These are phyloP conservation scores for Alternaria brassicicola DNA, from an alignment of 2,329 filamentous ascomycete genomes.

Conservation along the genomic window DNA sequence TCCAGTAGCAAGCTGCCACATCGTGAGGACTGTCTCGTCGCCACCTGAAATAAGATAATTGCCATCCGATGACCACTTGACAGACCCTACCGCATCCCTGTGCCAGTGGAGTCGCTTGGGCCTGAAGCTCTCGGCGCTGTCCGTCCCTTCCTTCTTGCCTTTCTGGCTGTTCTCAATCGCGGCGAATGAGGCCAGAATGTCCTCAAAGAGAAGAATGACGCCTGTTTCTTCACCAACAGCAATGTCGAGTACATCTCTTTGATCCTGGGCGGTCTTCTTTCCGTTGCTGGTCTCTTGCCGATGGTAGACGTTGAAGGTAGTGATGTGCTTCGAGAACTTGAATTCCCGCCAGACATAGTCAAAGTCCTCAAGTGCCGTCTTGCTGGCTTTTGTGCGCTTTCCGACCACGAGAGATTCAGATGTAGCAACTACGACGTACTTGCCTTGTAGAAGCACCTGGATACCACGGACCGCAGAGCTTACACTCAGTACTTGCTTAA, in stretches of 20 bases:
- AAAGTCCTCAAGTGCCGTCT: conserved; percentile 47
- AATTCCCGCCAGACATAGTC: conserved; percentile 62
- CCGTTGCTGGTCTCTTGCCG: conserved; percentile 53
- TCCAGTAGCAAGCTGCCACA: conserved; percentile 92
- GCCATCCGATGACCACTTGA: conserved; percentile 92
- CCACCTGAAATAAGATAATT: conserved; percentile 96
- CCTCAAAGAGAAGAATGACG: conserved; percentile 79
- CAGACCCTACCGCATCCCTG: conserved; percentile 76
- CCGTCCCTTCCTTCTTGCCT: conserved; percentile 25
- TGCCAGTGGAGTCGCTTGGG: conserved; percentile 88
- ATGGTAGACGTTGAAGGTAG: conserved; percentile 41
- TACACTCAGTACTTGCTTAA: conserved; percentile 49
- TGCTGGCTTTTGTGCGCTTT: conserved; percentile 47
- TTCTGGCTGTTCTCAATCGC: conserved; percentile 50
- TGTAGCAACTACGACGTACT: conserved; percentile 63
- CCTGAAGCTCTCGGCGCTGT: conserved; percentile 51
- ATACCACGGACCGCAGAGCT: conserved; percentile 47
- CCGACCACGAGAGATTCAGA: conserved; percentile 67
- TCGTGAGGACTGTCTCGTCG: conserved; percentile 82
- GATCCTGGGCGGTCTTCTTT: conserved; percentile 41
- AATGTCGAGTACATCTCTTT: conserved; percentile 67
- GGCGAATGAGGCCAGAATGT: conserved; percentile 66
- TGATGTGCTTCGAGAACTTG: conserved; percentile 64
- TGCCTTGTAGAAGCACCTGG: conserved; percentile 60
- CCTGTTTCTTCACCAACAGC: conserved; percentile 79